Conservation (phyloP, 208 protist species). For the Crithidia fasciculata region DNA sequence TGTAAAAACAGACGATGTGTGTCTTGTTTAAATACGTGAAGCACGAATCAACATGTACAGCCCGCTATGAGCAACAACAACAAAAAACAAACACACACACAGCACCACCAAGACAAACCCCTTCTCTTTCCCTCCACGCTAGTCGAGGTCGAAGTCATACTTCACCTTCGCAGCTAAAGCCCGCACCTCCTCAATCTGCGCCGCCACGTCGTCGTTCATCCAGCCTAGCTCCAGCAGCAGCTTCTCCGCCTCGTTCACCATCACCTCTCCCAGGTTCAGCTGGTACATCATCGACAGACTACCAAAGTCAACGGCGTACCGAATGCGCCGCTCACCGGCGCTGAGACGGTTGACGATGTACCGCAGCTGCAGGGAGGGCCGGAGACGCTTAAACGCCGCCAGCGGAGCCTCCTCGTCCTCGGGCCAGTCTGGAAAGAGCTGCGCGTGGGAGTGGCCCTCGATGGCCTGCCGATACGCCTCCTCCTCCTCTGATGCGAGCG, state of each 20-base stretch:
- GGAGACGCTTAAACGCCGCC: slow-evolving; percentile 51
- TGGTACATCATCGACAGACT: slow-evolving; percentile 88
- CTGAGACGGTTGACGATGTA: slow-evolving; percentile 82
- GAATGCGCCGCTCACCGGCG: slow-evolving; percentile 81
- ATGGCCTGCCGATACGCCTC: slow-evolving; percentile 17
- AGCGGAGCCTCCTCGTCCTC: slow-evolving; percentile 76
- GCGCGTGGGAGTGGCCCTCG: slow-evolving; percentile 32
- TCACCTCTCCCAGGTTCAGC: slow-evolving; percentile 79
- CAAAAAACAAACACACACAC: not conserved
- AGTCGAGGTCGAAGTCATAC: slow-evolving; percentile 89
- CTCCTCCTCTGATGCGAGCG: slow-evolving; percentile 61
- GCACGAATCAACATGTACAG: too few relatives aligned
- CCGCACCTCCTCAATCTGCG: slow-evolving; percentile 62
- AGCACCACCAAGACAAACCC: not conserved
- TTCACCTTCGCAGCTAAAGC: slow-evolving; percentile 51
- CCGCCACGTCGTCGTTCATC: slow-evolving; percentile 69
- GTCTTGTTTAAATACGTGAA: too few relatives aligned
- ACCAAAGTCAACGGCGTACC: slow-evolving; percentile 79
- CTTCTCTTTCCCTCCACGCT: not conserved
- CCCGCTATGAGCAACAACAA: too few relatives aligned
- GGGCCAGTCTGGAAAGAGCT: slow-evolving; percentile 71
- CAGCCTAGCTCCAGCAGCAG: slow-evolving; percentile 73
- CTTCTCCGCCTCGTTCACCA: slow-evolving; percentile 74
- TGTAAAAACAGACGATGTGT: too few relatives aligned
- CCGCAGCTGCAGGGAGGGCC: slow-evolving; percentile 53